These are phyloP conservation scores for Spergularia bocconei DNA, from an alignment of 148 eudicot species.

Conservation along the genomic window DNA sequence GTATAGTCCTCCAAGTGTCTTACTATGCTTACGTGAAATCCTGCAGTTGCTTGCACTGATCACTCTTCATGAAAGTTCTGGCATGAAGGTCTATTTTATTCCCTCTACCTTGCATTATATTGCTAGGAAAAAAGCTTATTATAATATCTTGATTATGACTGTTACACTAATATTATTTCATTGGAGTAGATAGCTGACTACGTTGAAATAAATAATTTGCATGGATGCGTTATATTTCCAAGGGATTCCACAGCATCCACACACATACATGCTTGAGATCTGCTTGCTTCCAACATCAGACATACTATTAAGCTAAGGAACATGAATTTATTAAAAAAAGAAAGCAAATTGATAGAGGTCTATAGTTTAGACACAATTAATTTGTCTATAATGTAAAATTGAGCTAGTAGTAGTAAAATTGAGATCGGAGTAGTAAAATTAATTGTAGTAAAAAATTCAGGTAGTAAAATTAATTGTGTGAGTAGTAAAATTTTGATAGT, in stretches of 20 bases:
- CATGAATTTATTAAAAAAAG: background rate
- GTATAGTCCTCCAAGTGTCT: slow-evolving; percentile 21
- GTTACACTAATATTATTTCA: slow-evolving; percentile 19
- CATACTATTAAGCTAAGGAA: background rate
- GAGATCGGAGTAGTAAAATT: no score
- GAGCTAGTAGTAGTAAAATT: no score
- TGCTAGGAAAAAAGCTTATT: background rate
- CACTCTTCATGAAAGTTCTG: background rate
- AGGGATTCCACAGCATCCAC: slow-evolving; percentile 14
- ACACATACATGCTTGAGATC: slow-evolving; percentile 13
- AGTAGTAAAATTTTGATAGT: no score
- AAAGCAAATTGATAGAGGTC: no score
- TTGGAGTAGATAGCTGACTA: slow-evolving; percentile 34
- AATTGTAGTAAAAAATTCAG: no score
- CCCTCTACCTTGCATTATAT: background rate
- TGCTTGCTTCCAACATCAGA: slow-evolving; percentile 5
- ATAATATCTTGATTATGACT: slow-evolving; percentile 12
- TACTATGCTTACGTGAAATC: background rate
- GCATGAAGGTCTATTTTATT: background rate
- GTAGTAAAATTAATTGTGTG: no score
- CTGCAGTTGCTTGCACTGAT: background rate
- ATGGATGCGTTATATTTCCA: slow-evolving; percentile 12
- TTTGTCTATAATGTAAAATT: no score
- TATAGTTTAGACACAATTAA: no score
- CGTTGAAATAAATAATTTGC: slow-evolving; percentile 22